A percentile compares a stretch with the other conserved stretches of the same genome.
These are phyloP conservation scores for Lentinula guzmanii DNA, from an alignment of 768 basidiomycete species.

Conservation along the genomic window DNA sequence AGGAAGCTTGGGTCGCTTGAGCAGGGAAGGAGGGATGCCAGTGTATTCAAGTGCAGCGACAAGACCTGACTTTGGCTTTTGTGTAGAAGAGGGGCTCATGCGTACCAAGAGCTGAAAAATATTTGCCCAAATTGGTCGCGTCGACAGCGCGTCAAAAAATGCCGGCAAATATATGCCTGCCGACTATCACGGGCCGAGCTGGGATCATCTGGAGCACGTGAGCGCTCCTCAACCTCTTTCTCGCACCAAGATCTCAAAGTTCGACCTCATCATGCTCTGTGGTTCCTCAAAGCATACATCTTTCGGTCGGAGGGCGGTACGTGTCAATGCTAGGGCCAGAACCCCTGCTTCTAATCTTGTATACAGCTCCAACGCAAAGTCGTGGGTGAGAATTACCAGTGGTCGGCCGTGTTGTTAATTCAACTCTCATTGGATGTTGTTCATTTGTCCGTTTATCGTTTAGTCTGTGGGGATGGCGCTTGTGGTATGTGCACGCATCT, in stretches of 20 bases:
- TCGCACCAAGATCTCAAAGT: background rate
- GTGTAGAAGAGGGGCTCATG: background rate
- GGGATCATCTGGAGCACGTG: background rate
- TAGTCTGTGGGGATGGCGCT: constrained; percentile 93
- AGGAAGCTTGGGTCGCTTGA: constrained; percentile 82
- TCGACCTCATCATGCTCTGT: constrained; percentile 1
- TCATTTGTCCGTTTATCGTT: constrained; percentile 33
- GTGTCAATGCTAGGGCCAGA: background rate
- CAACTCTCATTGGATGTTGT: background rate
- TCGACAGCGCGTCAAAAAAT: background rate
- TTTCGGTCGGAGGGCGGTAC: constrained; percentile 12
- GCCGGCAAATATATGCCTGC: background rate
- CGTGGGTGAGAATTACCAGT: constrained; percentile 7
- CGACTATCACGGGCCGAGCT: background rate
- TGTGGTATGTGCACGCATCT: constrained; percentile 53
- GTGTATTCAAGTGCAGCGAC: constrained; percentile 61
- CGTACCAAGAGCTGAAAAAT: background rate
- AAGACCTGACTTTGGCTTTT: constrained; percentile 39
- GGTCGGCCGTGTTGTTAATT: background rate
- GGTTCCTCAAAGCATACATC: constrained; percentile 10
- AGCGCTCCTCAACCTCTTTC: background rate
- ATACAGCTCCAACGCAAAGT: constrained; percentile 42
- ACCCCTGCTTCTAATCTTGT: background rate
- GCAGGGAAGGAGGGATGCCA: constrained; percentile 68
- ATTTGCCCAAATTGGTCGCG: background rate